Percentiles rank a stretch among this genome's conserved stretches.
These are phyloP conservation scores for Kernera saxatilis DNA, from an alignment of 345 rosid genomes.

Conservation along the genomic window DNA sequence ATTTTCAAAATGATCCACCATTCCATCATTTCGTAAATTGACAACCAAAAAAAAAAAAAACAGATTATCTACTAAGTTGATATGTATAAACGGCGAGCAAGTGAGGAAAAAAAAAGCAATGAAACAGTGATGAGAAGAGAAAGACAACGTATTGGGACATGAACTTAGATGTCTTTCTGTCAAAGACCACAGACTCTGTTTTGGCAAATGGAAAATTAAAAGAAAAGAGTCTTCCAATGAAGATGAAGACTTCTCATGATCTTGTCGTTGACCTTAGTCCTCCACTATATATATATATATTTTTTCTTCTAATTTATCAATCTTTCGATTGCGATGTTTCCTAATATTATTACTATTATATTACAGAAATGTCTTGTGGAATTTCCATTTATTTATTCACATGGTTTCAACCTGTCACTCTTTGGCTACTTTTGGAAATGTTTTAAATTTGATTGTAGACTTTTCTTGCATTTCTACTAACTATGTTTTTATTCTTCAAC, in stretches of 20 bases:
- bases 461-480: conserved; percentile 26
- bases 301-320: background rate
- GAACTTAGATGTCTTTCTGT: conserved; percentile 21
- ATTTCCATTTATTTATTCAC: conserved; percentile 11
- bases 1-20: background rate
- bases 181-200: conserved; percentile 4
- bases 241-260: conserved; percentile 28
- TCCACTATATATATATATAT: conserved; percentile 12
- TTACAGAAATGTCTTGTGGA: background rate
- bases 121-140: conserved; percentile 19
- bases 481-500: background rate
- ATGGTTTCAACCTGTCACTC: conserved; percentile 20
- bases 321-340: conserved; percentile 18
- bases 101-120: background rate
- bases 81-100: background rate
- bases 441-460: conserved; percentile 15
- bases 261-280: conserved; percentile 24
- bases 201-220: conserved; percentile 6
- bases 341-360: background rate
- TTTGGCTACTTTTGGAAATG: conserved; percentile 27
- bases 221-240: conserved; percentile 29
- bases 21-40: background rate
- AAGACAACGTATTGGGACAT: conserved; percentile 25
- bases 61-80: background rate
- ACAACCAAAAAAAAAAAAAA: background rate